Evolutionary conservation across 768 basidiomycete genomes (phyloP).

Genomic region (Serendipita sp.): DNA sequence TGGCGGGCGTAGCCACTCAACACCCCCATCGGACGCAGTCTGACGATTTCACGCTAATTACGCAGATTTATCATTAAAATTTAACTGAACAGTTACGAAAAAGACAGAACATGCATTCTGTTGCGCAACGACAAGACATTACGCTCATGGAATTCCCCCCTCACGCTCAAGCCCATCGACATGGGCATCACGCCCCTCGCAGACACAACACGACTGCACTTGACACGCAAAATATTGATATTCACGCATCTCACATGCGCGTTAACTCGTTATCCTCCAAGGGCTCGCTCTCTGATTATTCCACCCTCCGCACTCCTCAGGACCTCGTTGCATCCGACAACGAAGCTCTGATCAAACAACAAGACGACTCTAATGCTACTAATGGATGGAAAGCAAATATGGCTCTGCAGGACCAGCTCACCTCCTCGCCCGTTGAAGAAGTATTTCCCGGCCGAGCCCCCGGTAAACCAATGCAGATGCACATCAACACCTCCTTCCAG

Average conservation of each 20-base stretch:
- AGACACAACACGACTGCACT: constrained; percentile 1
- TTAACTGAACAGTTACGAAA: background rate
- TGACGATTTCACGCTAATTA: no score
- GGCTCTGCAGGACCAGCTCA: background rate
- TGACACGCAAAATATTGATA: constrained; percentile 6
- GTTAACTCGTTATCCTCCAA: constrained; percentile 1
- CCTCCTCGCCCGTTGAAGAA: constrained; percentile 4
- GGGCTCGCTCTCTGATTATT: constrained; percentile 2
- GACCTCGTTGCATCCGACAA: background rate
- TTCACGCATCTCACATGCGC: background rate
- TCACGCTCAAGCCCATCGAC: background rate
- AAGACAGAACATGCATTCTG: background rate
- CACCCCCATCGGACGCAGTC: background rate
- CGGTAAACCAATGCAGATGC: background rate
- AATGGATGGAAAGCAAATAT: background rate
- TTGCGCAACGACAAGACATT: constrained; percentile 5
- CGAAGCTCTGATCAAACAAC: constrained; percentile 3
- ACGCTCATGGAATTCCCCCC: constrained; percentile 3
- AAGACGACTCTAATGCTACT: background rate
- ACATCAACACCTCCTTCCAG: constrained; percentile 3
- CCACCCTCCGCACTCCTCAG: constrained; percentile 1
- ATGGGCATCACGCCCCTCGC: constrained; percentile 2
- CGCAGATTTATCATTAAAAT: no score
- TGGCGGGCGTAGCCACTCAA: background rate
- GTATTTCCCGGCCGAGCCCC: background rate